These are phyloP conservation scores for Fonsecaea nubica DNA, from an alignment of 2,329 filamentous ascomycete genomes.

Conservation along the genomic window DNA sequence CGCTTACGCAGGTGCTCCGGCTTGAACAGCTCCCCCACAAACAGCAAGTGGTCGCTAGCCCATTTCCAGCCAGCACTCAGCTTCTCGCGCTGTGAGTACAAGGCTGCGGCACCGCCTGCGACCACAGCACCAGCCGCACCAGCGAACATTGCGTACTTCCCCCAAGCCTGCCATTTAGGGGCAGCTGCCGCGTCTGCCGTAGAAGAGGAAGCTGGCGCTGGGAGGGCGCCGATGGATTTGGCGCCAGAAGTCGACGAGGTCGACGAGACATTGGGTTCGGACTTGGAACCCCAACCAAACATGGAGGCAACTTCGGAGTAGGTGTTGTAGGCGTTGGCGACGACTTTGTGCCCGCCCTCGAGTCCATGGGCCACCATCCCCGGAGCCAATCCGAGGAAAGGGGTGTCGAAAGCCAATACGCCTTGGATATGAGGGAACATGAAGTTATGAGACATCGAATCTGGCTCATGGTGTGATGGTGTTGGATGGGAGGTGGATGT, in stretches of 20 bases:
- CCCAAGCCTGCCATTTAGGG: slow-evolving; percentile 76
- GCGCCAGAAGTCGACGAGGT: slow-evolving; percentile 33
- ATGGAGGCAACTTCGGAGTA: slow-evolving; percentile 67
- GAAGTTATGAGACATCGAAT: slow-evolving; percentile 52
- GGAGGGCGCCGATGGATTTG: slow-evolving; percentile 39
- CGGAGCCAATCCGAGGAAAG: slow-evolving; percentile 67
- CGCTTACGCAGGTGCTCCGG: slow-evolving; percentile 80
- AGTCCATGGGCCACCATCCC: slow-evolving; percentile 64
- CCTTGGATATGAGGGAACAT: slow-evolving; percentile 96
- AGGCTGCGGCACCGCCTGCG: slow-evolving; percentile 80
- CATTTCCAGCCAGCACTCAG: slow-evolving; percentile 78
- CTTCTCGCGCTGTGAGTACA: slow-evolving; percentile 83
- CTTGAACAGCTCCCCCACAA: slow-evolving; percentile 87
- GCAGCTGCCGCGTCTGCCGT: slow-evolving; percentile 54
- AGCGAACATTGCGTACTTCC: slow-evolving; percentile 82
- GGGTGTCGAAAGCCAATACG: slow-evolving; percentile 91
- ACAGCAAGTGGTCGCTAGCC: slow-evolving; percentile 90
- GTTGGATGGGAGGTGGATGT: slow-evolving; percentile 36
- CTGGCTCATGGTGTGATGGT: slow-evolving; percentile 31
- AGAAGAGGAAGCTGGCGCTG: slow-evolving; percentile 44
- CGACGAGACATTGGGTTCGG: slow-evolving; percentile 27
- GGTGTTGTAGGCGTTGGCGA: slow-evolving; percentile 72
- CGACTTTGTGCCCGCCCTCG: slow-evolving; percentile 82
- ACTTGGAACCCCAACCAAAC: slow-evolving; percentile 63
- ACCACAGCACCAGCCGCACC: slow-evolving; percentile 81